phyloP scores from a whole-genome alignment of 352 stramenopile genomes.

The Phytophthora pluvialis region DNA sequence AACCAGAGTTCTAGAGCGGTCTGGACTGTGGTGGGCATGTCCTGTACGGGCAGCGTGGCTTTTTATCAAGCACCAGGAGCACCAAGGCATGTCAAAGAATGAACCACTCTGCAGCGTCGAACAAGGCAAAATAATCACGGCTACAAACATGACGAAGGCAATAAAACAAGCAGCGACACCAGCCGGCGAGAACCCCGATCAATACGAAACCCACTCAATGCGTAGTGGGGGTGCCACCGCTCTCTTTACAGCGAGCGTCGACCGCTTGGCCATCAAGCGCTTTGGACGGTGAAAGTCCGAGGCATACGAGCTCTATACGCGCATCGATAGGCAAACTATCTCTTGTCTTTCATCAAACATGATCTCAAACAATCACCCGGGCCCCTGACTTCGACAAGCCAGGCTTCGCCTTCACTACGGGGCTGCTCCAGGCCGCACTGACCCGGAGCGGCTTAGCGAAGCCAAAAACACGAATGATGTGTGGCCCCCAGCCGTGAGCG shows the following conservation, averaged over 20 bases:
- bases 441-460: too few species aligned
- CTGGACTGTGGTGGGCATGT: constrained; percentile 9
- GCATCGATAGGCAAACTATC: too few species aligned
- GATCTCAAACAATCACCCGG: too few species aligned
- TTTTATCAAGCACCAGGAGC: neutral
- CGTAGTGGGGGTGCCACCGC: neutral
- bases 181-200: neutral
- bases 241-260: neutral
- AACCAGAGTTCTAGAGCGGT: constrained; percentile 10
- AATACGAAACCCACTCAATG: neutral
- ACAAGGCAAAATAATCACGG: neutral
- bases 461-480: too few species aligned
- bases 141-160: neutral
- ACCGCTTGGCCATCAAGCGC: neutral
- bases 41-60: constrained; percentile 12
- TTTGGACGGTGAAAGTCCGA: neutral
- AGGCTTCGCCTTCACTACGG: too few species aligned
- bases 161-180: too few species aligned
- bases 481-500: too few species aligned
- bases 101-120: neutral
- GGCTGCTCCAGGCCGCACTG: too few species aligned
- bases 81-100: neutral
- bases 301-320: neutral
- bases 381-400: too few species aligned
- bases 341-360: too few species aligned